Evolutionary conservation across 306 rosid genomes (phyloP), one percentile per base, ranked within the genome.

Genomic region (Acacia acuminata): DNA sequence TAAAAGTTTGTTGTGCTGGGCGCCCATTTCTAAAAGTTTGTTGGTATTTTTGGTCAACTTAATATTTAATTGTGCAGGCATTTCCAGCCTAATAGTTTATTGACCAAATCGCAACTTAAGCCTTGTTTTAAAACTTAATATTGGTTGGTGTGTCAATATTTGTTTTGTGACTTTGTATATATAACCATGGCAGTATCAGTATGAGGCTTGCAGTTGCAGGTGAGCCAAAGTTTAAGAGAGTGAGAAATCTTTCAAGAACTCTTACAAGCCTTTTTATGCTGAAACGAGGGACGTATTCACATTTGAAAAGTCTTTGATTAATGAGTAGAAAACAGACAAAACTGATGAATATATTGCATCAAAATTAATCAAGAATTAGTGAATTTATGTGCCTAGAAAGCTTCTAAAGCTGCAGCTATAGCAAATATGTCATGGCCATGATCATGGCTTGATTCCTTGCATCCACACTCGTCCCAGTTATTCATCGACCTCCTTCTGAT

Each of bases 341-440:
- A 3, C 48, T 10, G 5, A 36, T 19, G 14, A 12, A 0, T 9
- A n/a, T 42, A 15, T 19, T 40, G 65, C 14, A 58, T 12, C 65
- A 58, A 22, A 58, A 58, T 32, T 14, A 58, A 71, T 65, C 27
- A 27, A 43, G n/a, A 42, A 69, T 34, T 10, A 75, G 12, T 36
- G 60, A 43, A 73, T 8, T 40, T 51, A 12, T 65, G 19, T 50
- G 50, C 47, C 81, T 82, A 87, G 43, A 87, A 84, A 25, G 90
- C 89, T 72, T 95, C 97, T 80, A 92, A 78, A 78, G 82, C 89
- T 40, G 90, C 89, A 16, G 88, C 90, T 5, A 90, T 74, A 0
- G 92, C 94, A 85, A 90, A 89, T 27, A 87, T 15, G 9, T 96
- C 92, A 78, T 87, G 89, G 79, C 92, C 90, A 43, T 81, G 89